Conservation (phyloP, 805 yeast genomes). For the Yamadazyma kitorensis region DNA sequence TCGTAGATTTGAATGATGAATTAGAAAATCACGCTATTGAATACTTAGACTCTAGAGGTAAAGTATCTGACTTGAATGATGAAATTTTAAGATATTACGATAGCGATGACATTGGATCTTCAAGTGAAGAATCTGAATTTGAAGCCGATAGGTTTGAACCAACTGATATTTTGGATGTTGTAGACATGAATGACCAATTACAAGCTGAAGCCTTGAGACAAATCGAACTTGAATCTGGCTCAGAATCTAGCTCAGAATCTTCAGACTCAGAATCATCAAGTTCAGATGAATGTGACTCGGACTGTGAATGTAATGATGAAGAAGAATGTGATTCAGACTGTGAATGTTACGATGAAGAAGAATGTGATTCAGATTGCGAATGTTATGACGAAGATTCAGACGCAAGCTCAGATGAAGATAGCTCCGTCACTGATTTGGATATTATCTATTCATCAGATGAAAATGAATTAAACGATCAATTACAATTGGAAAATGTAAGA, state of each 20-base stretch:
- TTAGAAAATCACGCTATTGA: conserved; percentile 29
- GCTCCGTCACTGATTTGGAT: conserved; percentile 21
- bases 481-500: conserved; percentile 36
- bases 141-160: conserved; percentile 21
- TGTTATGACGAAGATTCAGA: conserved; percentile 9
- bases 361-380: conserved; percentile 15
- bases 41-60: conserved; percentile 23
- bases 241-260: too few relatives aligned
- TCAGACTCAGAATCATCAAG: conserved; percentile 1
- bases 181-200: conserved; percentile 39
- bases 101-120: conserved; percentile 10
- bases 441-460: conserved; percentile 28
- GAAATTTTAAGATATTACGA: conserved; percentile 28
- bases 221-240: too few relatives aligned
- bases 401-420: too few relatives aligned
- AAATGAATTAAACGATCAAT: conserved; percentile 27
- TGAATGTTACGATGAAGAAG: conserved; percentile 15
- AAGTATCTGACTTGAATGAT: conserved; percentile 27
- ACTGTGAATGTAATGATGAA: conserved; percentile 1
- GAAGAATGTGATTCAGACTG: conserved; percentile 11
- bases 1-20: conserved; percentile 33
- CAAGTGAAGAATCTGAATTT: too few relatives aligned
- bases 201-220: conserved; percentile 28
- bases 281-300: conserved; percentile 6
- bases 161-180: conserved; percentile 30